Evolutionary conservation across 306 rosid genomes (phyloP).

Genomic region (Spatholobus suberectus): DNA sequence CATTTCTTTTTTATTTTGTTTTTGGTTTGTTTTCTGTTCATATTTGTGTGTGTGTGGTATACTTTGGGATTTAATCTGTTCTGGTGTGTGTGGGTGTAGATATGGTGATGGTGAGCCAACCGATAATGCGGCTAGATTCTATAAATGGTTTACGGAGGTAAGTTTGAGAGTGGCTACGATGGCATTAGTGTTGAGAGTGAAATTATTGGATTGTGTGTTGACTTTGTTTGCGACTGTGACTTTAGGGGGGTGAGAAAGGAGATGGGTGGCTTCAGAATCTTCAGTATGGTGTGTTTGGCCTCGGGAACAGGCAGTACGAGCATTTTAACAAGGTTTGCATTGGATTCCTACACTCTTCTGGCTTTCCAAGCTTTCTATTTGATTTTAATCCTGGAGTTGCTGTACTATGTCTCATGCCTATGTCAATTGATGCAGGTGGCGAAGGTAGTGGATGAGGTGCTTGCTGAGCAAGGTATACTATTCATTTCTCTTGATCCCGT

Average conservation of each 20-base stretch:
- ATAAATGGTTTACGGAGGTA: slow-evolving; percentile 95
- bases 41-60: neutral
- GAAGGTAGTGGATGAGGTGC: slow-evolving; percentile 65
- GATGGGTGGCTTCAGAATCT: slow-evolving; percentile 78
- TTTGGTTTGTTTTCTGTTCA: neutral
- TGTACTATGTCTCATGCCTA: too few species aligned
- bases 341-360: slow-evolving; percentile 3
- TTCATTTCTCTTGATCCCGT: slow-evolving; percentile 13
- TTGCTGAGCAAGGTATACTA: slow-evolving; percentile 70
- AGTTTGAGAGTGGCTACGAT: neutral
- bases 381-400: slow-evolving; percentile 19
- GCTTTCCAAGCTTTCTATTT: slow-evolving; percentile 9
- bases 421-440: slow-evolving; percentile 65
- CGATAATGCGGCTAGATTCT: slow-evolving; percentile 93
- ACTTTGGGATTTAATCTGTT: slow-evolving; percentile 25
- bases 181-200: neutral
- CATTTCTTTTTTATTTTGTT: too few species aligned
- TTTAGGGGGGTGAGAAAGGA: slow-evolving; percentile 81
- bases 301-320: slow-evolving; percentile 97
- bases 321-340: slow-evolving; percentile 92
- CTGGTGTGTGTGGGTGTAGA: slow-evolving; percentile 57
- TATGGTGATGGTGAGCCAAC: slow-evolving; percentile 99
- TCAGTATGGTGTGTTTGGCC: slow-evolving; percentile 91
- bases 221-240: slow-evolving; percentile 3
- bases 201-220: slow-evolving; percentile 29